Percentiles rank a stretch among this genome's conserved stretches.
Conservation (phyloP, 805 yeast genomes). For the Candida khao-thaluensis region DNA sequence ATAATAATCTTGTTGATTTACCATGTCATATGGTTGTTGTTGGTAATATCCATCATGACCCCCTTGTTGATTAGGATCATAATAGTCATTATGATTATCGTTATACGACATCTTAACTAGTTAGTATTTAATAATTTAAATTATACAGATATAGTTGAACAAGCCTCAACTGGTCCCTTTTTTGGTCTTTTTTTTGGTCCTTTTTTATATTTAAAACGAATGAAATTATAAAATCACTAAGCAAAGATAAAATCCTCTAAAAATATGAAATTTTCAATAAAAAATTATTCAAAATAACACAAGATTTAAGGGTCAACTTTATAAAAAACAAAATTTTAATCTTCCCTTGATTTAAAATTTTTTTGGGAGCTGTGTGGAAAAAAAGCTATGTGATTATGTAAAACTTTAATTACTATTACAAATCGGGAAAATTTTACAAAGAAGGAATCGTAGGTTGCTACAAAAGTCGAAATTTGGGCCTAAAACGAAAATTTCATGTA, state of each 20-base stretch:
- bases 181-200: constrained; percentile 2
- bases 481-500: constrained; percentile 8
- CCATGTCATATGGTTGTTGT: constrained; percentile 26
- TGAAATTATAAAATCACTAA: background rate
- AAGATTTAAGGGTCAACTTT: background rate
- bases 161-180: background rate
- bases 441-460: constrained; percentile 5
- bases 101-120: constrained; percentile 52
- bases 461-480: constrained; percentile 5
- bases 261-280: no score
- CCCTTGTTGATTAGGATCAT: constrained; percentile 45
- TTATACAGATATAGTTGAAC: no score
- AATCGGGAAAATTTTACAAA: constrained; percentile 6
- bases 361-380: constrained; percentile 1
- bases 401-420: constrained; percentile 3
- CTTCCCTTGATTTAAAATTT: background rate
- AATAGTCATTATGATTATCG: constrained; percentile 49
- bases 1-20: constrained; percentile 46
- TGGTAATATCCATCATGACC: constrained; percentile 34
- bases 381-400: constrained; percentile 2
- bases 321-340: constrained; percentile 2
- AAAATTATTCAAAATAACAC: background rate
- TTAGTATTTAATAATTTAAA: constrained; percentile 10
- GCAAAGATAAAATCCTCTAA: no score
- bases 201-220: constrained; percentile 1